These are phyloP conservation scores for Plasmodium chabaudi DNA, from an alignment of 169 alveolate species.

Conservation along the genomic window DNA sequence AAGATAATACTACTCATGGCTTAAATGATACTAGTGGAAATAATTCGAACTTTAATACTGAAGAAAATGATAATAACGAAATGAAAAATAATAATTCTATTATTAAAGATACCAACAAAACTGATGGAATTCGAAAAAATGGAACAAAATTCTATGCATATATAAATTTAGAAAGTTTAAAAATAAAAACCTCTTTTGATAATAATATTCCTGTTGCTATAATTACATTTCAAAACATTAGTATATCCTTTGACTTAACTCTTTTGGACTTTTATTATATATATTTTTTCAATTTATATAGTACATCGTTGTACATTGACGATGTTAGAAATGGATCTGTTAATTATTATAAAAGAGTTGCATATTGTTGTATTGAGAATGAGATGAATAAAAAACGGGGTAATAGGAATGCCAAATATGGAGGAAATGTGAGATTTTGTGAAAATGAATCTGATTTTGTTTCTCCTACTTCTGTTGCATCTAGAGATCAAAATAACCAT, in stretches of 20 bases:
- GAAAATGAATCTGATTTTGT: not conserved
- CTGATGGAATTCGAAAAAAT: constrained; percentile 15
- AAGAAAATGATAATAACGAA: not conserved
- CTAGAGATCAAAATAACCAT: too few species aligned
- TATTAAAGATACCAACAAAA: not conserved
- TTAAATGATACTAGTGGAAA: not conserved
- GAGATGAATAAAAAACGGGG: constrained; percentile 4
- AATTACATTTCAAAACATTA: constrained; percentile 58
- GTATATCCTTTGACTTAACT: constrained; percentile 65
- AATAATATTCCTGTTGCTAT: constrained; percentile 60
- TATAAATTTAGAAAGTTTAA: constrained; percentile 71
- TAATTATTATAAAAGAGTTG: constrained; percentile 73
- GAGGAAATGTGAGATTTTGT: not conserved
- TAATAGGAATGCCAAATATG: not conserved
- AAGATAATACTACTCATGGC: not conserved
- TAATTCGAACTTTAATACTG: not conserved
- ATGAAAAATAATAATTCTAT: not conserved
- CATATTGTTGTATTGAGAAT: constrained; percentile 73
- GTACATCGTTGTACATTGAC: constrained; percentile 73
- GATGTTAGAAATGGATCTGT: constrained; percentile 64
- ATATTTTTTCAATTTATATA: constrained; percentile 63
- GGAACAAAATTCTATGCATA: constrained; percentile 54
- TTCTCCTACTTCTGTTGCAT: not conserved
- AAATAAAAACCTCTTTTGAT: constrained; percentile 67
- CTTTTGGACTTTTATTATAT: constrained; percentile 65